Conservation (phyloP, 768 basidiomycete species). For the Agaricus blazei region DNA sequence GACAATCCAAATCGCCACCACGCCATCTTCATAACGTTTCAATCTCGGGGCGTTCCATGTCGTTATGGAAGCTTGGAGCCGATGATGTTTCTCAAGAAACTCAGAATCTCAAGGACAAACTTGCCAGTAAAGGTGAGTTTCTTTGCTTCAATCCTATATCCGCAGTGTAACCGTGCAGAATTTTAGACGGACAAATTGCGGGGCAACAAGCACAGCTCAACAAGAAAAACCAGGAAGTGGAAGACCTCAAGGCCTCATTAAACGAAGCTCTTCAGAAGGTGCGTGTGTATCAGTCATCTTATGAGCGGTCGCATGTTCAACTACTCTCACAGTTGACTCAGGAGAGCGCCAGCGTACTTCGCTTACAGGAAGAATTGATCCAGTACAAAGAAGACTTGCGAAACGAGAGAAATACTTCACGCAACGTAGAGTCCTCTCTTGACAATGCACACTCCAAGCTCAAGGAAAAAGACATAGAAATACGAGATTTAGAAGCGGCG, state of each 20-base stretch:
- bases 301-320: slow-evolving; percentile 1
- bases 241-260: slow-evolving; percentile 35
- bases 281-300: slow-evolving; percentile 10
- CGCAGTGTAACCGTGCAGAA: neutral
- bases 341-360: slow-evolving; percentile 52
- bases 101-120: slow-evolving; percentile 40
- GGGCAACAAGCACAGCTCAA: slow-evolving; percentile 39
- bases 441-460: slow-evolving; percentile 42
- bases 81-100: slow-evolving; percentile 45
- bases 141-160: neutral
- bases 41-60: slow-evolving; percentile 26
- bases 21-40: no score
- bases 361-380: slow-evolving; percentile 46
- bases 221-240: slow-evolving; percentile 35
- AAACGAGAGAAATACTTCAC: slow-evolving; percentile 45
- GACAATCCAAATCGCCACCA: no score
- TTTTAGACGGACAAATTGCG: slow-evolving; percentile 42
- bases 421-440: slow-evolving; percentile 49
- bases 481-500: slow-evolving; percentile 50
- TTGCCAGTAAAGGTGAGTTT: slow-evolving; percentile 43
- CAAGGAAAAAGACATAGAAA: slow-evolving; percentile 43
- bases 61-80: slow-evolving; percentile 39
- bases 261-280: slow-evolving; percentile 47
- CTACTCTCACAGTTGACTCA: slow-evolving; percentile 38
- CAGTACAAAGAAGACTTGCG: slow-evolving; percentile 51